Conservation (phyloP, 2,329 filamentous ascomycete species). For the Thelonectria olida region DNA sequence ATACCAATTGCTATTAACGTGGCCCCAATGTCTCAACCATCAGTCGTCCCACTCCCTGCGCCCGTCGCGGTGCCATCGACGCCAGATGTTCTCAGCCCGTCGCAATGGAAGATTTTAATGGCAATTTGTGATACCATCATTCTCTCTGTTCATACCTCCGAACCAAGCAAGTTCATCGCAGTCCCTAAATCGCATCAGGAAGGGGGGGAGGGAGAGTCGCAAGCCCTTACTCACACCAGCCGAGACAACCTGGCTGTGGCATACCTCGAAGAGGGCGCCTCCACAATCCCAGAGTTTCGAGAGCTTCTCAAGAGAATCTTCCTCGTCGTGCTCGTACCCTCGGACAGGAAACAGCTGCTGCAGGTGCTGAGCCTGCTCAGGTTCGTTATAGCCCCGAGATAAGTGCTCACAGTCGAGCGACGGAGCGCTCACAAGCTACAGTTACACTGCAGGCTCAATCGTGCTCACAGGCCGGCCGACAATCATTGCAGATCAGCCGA, state of each 20-base stretch:
- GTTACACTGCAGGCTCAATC: background rate
- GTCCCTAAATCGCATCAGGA: background rate
- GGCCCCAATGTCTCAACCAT: background rate
- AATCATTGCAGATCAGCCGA: background rate
- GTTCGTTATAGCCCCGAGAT: background rate
- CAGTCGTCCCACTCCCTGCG: background rate
- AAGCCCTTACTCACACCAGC: background rate
- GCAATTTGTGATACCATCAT: constrained; percentile 16
- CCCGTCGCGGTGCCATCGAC: background rate
- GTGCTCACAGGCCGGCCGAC: background rate
- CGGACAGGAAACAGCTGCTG: constrained; percentile 1
- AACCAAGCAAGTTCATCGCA: background rate
- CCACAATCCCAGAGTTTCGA: constrained; percentile 1
- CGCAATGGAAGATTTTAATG: constrained; percentile 6
- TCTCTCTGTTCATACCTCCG: background rate
- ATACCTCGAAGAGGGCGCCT: constrained; percentile 2
- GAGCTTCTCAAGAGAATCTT: background rate
- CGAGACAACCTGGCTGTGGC: background rate
- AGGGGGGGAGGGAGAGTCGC: background rate
- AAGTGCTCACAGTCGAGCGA: too few relatives aligned
- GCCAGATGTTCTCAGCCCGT: background rate
- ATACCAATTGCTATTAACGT: too few relatives aligned
- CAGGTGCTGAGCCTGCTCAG: constrained; percentile 2
- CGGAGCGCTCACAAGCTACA: background rate
- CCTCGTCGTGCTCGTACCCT: background rate